phyloP scores from a whole-genome alignment of 306 rosid genomes.

The Glycine tomentella region DNA sequence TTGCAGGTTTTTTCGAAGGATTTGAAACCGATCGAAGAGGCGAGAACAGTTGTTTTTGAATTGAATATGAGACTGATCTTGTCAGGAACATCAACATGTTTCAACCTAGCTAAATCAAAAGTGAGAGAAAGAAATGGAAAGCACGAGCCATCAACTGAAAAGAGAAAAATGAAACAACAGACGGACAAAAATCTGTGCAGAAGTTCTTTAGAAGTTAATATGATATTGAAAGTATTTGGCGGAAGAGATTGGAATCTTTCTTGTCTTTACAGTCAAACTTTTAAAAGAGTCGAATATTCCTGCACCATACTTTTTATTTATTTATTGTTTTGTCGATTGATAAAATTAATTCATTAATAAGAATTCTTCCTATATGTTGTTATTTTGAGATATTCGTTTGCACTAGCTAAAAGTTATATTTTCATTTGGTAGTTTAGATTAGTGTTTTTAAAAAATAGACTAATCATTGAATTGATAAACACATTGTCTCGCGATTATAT shows the following conservation, averaged over 20 bases:
- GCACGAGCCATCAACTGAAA: neutral
- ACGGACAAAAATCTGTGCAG: neutral
- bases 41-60: too few relatives aligned
- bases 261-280: neutral
- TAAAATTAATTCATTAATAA: neutral
- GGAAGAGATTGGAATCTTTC: neutral
- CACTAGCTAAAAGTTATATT: neutral
- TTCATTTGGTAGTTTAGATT: neutral
- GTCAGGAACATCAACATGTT: neutral
- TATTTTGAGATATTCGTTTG: neutral
- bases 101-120: neutral
- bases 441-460: neutral
- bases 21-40: neutral
- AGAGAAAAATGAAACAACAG: neutral
- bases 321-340: too few relatives aligned
- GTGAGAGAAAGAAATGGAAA: constrained; percentile 2
- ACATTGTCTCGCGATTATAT: neutral
- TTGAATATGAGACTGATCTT: neutral
- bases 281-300: neutral
- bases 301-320: neutral
- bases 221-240: neutral
- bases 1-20: neutral
- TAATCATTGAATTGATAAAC: neutral
- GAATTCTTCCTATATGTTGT: neutral
- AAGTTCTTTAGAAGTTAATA: neutral